Evolutionary conservation across 345 rosid species (phyloP), one percentile per base, ranked within the genome.

Genomic region (Brassica nigra): DNA sequence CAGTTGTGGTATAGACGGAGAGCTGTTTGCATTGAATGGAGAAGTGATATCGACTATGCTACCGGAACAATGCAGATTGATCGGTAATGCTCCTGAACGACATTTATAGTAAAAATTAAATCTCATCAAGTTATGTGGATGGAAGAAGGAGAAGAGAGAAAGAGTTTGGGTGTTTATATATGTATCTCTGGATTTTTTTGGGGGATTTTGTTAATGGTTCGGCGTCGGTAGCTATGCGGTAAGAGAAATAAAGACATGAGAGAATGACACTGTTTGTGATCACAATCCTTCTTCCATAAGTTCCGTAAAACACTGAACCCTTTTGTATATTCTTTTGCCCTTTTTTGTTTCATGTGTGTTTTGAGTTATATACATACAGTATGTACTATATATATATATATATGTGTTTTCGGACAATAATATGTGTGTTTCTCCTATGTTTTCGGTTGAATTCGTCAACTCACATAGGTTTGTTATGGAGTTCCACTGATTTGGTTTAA

Each of bases 1-100:
- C 82, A 89, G 92, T 73, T 93, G 98, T 68, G 99, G 98, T 66
- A 93, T 95, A 75, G 98, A 95, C 47, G 99, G 99, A 29, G 99
- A 95, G 83, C 77, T 91, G 68, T 93, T 93, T 72, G 87, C 89
- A 11, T 89, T 95, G 33, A 87, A 91, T 55, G 99, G 98, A 49
- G 93, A 90, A 86, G 97, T 91, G 59, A 70, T 88, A 70, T 91
- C 98, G 11, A 87, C 88, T 2, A 81, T 95, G 88, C 86, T 93
- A 54, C 99, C 99, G 0, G 99, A 95, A 68, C 99, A 95, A 70
- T 95, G 99, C 90, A 82, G 97, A 82, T 86, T 95, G 39, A 95
- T 93, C 57, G 98, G 98, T 71, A 90, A 89, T 34, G 81, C 79
- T 80, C 87, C 81, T 1, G 74, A 79, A 75, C 87, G 73, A 55